Evolutionary conservation across 352 stramenopile genomes (phyloP).

Genomic region (Globisporangium canariense): DNA sequence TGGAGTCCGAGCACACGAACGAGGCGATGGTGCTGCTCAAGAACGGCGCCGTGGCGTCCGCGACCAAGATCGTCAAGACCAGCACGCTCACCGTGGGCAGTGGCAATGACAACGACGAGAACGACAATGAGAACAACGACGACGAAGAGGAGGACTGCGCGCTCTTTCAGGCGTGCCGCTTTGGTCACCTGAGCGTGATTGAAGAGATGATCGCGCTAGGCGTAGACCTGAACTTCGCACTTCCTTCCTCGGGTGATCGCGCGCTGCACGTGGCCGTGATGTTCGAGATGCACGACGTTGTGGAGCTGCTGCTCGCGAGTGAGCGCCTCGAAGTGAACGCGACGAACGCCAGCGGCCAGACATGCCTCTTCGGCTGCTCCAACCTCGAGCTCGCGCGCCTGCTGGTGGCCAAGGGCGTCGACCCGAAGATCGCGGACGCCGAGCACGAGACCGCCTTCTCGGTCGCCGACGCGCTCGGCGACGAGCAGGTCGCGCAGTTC

Average conservation of each 20-base stretch:
- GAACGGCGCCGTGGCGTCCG: conserved; percentile 59
- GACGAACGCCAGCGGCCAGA: conserved; percentile 66
- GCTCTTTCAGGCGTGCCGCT: conserved; percentile 73
- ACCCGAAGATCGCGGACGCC: conserved; percentile 55
- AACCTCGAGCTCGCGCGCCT: conserved; percentile 62
- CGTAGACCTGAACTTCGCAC: conserved; percentile 68
- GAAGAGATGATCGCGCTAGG: conserved; percentile 73
- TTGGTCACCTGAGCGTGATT: conserved; percentile 60
- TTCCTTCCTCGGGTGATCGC: conserved; percentile 60
- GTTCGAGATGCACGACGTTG: conserved; percentile 84
- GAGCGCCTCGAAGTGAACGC: conserved; percentile 62
- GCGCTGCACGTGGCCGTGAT: conserved; percentile 79
- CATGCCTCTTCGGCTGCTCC: conserved; percentile 80
- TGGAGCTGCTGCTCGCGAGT: conserved; percentile 54
- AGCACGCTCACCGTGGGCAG: conserved; percentile 26
- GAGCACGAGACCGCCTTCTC: conserved; percentile 71
- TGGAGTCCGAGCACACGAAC: conserved; percentile 71
- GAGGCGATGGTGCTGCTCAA: conserved; percentile 70
- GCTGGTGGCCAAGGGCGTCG: conserved; percentile 60
- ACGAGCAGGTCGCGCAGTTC: conserved; percentile 70
- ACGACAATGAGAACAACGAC: conserved; percentile 27
- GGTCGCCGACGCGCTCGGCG: conserved; percentile 67
- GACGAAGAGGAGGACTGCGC: conserved; percentile 66
- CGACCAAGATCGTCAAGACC: conserved; percentile 63
- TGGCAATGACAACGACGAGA: conserved; percentile 11